phyloP scores from a whole-genome alignment of 352 stramenopile species.

The Pythium coloratum region DNA sequence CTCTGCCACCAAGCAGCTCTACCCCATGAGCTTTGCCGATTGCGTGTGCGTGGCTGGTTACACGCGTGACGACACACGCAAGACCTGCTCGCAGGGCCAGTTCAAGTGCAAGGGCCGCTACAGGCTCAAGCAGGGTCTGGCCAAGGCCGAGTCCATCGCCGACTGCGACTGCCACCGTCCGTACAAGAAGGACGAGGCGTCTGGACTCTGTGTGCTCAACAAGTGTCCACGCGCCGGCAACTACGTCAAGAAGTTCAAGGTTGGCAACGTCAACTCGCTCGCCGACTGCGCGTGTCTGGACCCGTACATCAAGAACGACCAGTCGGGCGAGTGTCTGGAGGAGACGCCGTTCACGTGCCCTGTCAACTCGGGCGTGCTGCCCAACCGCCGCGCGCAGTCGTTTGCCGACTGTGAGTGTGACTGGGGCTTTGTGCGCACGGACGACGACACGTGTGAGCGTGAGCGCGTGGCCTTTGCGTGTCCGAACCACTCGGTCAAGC shows the following conservation, averaged over 20 bases:
- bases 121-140: constrained; percentile 36
- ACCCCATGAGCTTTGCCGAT: constrained; percentile 44
- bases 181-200: constrained; percentile 68
- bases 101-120: constrained; percentile 70
- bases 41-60: constrained; percentile 36
- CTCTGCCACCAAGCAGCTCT: constrained; percentile 32
- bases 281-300: constrained; percentile 66
- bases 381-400: constrained; percentile 37
- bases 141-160: constrained; percentile 40
- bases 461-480: constrained; percentile 64
- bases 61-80: constrained; percentile 40
- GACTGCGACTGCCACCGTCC: constrained; percentile 77
- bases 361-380: constrained; percentile 33
- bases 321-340: constrained; percentile 65
- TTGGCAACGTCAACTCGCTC: constrained; percentile 47
- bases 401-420: constrained; percentile 77
- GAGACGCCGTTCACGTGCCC: constrained; percentile 22
- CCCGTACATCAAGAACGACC: constrained; percentile 69
- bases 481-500: constrained; percentile 54
- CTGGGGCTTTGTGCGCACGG: constrained; percentile 65
- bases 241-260: constrained; percentile 57
- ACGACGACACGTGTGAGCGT: constrained; percentile 42
- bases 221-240: constrained; percentile 75
- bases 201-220: constrained; percentile 48
- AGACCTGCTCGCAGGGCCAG: constrained; percentile 31